Percentiles rank a stretch among this genome's conserved stretches.
Conservation (phyloP, 306 rosid genomes). For the Malus orientalis region DNA sequence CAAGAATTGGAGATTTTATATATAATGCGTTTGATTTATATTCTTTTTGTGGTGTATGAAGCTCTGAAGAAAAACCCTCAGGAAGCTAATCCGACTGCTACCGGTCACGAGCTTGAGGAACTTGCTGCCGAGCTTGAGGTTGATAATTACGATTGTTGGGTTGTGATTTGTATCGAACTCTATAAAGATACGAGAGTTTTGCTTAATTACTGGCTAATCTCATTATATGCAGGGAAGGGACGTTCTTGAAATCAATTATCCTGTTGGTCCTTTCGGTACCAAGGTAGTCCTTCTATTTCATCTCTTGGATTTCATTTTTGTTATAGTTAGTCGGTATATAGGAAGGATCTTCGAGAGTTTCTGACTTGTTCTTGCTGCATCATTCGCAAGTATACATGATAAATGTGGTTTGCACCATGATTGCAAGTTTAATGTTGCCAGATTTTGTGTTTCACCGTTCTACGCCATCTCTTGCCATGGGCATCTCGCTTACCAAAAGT, state of each 20-base stretch:
- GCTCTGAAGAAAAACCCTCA: conserved; percentile 20
- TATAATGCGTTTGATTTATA: background rate
- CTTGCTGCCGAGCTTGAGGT: conserved; percentile 33
- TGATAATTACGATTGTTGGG: background rate
- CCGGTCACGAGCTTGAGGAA: conserved; percentile 39
- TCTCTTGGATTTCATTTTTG: background rate
- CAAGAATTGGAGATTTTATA: background rate
- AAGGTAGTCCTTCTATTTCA: conserved; percentile 18
- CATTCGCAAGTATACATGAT: background rate
- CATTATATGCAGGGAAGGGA: conserved; percentile 28
- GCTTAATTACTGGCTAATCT: background rate
- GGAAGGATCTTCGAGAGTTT: background rate
- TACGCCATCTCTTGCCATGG: background rate
- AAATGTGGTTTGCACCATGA: background rate
- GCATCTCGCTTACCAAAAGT: no score
- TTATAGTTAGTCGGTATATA: background rate
- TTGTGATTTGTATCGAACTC: background rate
- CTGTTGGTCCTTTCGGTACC: conserved; percentile 39
- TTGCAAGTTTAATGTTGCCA: background rate
- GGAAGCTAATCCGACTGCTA: conserved; percentile 26
- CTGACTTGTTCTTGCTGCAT: background rate
- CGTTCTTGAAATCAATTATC: conserved; percentile 37
- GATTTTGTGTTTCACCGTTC: background rate
- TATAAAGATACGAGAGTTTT: background rate
- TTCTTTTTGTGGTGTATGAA: background rate